Percentiles rank a stretch among this genome's conserved stretches.
phyloP scores from a whole-genome alignment of 2,329 filamentous ascomycete genomes.

The Kalmusia sp. region DNA sequence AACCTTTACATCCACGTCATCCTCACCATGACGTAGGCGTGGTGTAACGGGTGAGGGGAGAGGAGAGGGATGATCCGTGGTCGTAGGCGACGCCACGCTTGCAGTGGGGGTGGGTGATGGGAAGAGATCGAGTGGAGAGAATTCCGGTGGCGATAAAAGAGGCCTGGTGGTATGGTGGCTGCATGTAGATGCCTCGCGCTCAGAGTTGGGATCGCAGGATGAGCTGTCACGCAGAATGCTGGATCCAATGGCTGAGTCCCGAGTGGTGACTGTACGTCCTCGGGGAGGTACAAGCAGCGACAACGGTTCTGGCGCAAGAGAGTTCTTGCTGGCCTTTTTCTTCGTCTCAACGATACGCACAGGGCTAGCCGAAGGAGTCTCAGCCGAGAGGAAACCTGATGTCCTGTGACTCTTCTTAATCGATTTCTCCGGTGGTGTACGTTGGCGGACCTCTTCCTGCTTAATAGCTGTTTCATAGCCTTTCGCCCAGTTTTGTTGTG shows the following conservation, averaged over 20 bases:
- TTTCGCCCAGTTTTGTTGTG: conserved; percentile 48
- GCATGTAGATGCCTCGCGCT: conserved; percentile 16
- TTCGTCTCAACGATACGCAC: conserved; percentile 25
- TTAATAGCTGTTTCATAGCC: conserved; percentile 46
- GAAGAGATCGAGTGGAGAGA: conserved; percentile 41
- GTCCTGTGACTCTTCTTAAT: conserved; percentile 23
- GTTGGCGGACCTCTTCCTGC: conserved; percentile 30
- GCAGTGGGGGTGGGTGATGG: conserved; percentile 31
- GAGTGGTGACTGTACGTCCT: conserved; percentile 27
- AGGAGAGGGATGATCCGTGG: conserved; percentile 37
- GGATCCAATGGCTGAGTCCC: conserved; percentile 21
- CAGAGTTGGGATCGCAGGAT: conserved; percentile 31
- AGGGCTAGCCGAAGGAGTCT: conserved; percentile 29
- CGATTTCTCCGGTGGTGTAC: conserved; percentile 19
- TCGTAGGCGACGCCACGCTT: conserved; percentile 38
- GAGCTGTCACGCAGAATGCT: conserved; percentile 39
- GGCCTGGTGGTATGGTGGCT: conserved; percentile 24
- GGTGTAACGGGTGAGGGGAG: conserved; percentile 47
- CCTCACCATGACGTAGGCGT: conserved; percentile 32
- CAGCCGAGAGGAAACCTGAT: conserved; percentile 33
- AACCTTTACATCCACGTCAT: conserved; percentile 42
- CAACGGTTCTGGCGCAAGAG: conserved; percentile 24
- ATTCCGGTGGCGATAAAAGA: conserved; percentile 31
- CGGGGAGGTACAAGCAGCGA: conserved; percentile 29
- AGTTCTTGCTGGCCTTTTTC: conserved; percentile 23